Conservation (phyloP, 257 asterid species). For the Ligustrum vulgare region DNA sequence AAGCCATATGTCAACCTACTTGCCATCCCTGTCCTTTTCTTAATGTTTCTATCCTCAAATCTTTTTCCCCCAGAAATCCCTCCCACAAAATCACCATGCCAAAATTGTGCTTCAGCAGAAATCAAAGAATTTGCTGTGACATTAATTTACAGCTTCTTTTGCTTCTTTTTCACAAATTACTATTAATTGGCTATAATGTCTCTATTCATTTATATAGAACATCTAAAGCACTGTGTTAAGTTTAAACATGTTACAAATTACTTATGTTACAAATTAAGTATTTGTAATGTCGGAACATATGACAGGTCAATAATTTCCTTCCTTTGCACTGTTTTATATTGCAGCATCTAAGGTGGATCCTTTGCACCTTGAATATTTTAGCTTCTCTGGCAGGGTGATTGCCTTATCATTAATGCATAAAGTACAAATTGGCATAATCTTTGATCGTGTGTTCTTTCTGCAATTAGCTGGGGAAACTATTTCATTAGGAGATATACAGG, state of each 20-base stretch:
- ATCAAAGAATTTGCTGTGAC: conserved; percentile 7
- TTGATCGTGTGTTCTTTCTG: conserved; percentile 77
- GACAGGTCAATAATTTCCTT: conserved; percentile 22
- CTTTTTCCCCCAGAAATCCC: background rate
- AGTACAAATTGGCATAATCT: conserved; percentile 84
- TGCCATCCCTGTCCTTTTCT: background rate
- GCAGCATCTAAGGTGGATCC: conserved; percentile 97
- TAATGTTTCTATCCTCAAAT: background rate
- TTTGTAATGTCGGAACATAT: conserved; percentile 16
- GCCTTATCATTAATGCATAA: conserved; percentile 93
- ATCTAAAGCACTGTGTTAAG: background rate
- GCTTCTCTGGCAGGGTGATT: conserved; percentile 82
- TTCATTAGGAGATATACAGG: conserved; percentile 75
- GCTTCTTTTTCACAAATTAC: background rate
- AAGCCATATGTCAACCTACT: background rate
- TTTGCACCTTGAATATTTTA: conserved; percentile 80
- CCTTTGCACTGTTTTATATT: conserved; percentile 24
- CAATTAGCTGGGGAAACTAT: conserved; percentile 69
- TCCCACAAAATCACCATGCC: background rate
- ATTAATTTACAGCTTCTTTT: background rate
- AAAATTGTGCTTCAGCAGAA: conserved; percentile 4
- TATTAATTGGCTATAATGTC: background rate
- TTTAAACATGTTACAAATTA: background rate
- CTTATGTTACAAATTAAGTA: background rate
- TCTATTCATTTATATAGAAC: background rate